Base-by-base conservation (phyloP, 2,329 filamentous ascomycete genomes). In the Exophiala xenobiotica region DNA sequence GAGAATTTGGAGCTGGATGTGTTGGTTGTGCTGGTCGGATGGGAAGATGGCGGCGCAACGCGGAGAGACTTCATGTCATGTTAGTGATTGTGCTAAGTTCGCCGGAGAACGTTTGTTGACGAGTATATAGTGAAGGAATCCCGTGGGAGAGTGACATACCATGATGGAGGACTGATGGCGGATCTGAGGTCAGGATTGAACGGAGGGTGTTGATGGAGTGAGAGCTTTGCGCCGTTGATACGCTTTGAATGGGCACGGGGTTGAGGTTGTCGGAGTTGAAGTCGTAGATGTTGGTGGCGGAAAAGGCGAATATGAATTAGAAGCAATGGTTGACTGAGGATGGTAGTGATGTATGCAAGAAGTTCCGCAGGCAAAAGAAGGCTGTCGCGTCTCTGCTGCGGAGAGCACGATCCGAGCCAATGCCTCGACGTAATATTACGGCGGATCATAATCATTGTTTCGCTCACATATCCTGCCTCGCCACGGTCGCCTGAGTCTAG, bases 11-110 rank as follows among this genome's bases (percentile, higher is more conserved):
- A 53, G 67, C 81, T 78, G 62, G 78, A 81, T 64, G 70, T 75
- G 75, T 87, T 86, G 65, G 77, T 78, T 74, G 82, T 85, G 67
- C 80, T 78, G 63, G 78, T 82, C 63, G 83, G 73, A 77, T 92
- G 82, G 61, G 76, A 67, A 64, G 83, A 72, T 55, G 83, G 70
- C 68, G 93, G 93, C 62, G 89, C 83, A 74, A 99, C 87, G 75
- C 90, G 90, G 80, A 97, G 87, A 67, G 89, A 87, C 88, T 95
- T 70, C 12, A 12, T 6, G 26, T 7, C 26, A 16, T 5, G 31
- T n/a, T 14, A 33, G 26, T 27, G 26, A 7, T 12, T 7, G 26
- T 27, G 12, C 6, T 7, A 27, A 12, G 26, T 6, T 6, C 7
- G 6, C 31, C 6, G 8, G 9, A 14, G 5, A 11, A 11, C 8